Conservation (phyloP, 169 alveolate genomes). For the Condylostoma magnum region DNA sequence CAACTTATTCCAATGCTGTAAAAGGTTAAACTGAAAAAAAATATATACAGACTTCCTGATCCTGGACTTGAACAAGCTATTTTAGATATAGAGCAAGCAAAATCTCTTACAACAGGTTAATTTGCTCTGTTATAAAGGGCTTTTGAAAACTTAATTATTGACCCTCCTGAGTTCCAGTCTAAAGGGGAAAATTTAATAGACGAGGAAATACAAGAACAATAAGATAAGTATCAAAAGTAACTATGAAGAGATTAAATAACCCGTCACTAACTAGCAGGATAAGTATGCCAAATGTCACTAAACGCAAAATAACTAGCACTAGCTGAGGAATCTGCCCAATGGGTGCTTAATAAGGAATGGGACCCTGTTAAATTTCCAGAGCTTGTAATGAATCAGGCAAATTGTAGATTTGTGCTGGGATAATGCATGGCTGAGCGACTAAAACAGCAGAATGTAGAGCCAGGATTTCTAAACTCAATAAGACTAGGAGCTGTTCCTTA, state of each 20-base stretch:
- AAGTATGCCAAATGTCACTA: conserved; percentile 70
- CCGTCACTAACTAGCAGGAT: conserved; percentile 63
- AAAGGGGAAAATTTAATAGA: conserved; percentile 63
- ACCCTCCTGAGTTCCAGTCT: conserved; percentile 51
- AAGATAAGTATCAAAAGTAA: conserved; percentile 51
- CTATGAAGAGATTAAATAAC: conserved; percentile 41
- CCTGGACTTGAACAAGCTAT: conserved; percentile 69
- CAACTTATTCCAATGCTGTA: conserved; percentile 58
- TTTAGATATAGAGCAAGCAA: conserved; percentile 79
- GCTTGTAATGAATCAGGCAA: conserved; percentile 67
- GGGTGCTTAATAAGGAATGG: conserved; percentile 61
- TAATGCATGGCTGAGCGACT: conserved; percentile 66
- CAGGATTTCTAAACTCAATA: conserved; percentile 55
- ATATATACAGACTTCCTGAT: conserved; percentile 77
- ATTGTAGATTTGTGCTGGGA: conserved; percentile 67
- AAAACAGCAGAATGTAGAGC: conserved; percentile 67
- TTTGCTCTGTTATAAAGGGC: conserved; percentile 66
- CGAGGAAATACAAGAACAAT: conserved; percentile 67
- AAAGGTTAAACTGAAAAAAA: conserved; percentile 66
- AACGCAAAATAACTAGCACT: conserved; percentile 64
- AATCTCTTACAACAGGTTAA: conserved; percentile 60
- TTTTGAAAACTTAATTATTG: conserved; percentile 57
- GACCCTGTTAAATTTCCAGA: conserved; percentile 75
- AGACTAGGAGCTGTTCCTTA: conserved; percentile 65
- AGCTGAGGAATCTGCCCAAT: conserved; percentile 62